A percentile compares a stretch with the other conserved stretches of the same genome.
phyloP scores from a whole-genome alignment of 371 early-diverging fungal genomes.

The Rhizopus microsporus region DNA sequence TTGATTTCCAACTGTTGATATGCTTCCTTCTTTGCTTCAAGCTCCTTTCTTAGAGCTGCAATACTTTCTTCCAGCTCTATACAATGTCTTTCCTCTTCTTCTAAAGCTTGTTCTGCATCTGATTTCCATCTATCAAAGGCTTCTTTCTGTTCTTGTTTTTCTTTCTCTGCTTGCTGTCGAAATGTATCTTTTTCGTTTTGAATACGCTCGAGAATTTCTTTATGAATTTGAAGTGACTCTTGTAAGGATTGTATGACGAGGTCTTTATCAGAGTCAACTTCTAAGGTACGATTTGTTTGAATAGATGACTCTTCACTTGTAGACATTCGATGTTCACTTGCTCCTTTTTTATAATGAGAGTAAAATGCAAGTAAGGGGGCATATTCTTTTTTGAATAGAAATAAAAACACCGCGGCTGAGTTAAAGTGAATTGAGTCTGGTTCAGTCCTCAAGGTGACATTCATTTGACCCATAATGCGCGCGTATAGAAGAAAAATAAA shows the following conservation, averaged over 20 bases:
- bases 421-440: constrained; percentile 8
- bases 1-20: constrained; percentile 40
- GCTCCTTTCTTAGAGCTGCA: constrained; percentile 19
- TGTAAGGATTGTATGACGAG: constrained; percentile 38
- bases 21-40: constrained; percentile 39
- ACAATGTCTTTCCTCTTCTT: constrained; percentile 24
- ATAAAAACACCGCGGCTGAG: constrained; percentile 23
- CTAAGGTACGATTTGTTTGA: neutral
- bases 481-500: neutral
- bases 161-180: constrained; percentile 24
- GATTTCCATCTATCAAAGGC: constrained; percentile 17
- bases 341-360: constrained; percentile 2
- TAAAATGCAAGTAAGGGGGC: constrained; percentile 21
- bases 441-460: constrained; percentile 7
- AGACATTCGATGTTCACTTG: neutral
- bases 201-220: constrained; percentile 42
- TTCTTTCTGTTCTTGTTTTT: constrained; percentile 24
- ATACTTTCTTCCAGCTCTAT: constrained; percentile 27
- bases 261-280: constrained; percentile 30
- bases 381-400: constrained; percentile 20
- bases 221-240: constrained; percentile 46
- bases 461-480: neutral
- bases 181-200: constrained; percentile 38
- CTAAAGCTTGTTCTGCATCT: constrained; percentile 17
- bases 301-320: neutral